Conservation (phyloP, 495 filamentous ascomycete species). For the Penicillium antarcticum region DNA sequence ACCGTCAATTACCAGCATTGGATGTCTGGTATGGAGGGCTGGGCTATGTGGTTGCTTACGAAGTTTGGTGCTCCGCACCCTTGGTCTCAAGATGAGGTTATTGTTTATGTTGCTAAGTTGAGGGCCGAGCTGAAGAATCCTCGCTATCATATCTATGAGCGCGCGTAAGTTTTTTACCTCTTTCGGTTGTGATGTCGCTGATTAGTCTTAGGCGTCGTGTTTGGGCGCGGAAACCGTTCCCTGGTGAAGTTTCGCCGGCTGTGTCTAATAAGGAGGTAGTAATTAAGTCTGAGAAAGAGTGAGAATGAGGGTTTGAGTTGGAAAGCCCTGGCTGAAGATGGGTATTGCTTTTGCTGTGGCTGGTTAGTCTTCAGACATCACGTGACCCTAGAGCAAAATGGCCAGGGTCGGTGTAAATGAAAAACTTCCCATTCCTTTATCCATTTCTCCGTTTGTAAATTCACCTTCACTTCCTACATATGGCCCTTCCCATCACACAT, state of each 20-base stretch:
- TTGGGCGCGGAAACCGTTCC: conserved; percentile 13
- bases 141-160: conserved; percentile 15
- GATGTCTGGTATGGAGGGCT: conserved; percentile 23
- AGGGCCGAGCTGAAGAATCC: conserved; percentile 22
- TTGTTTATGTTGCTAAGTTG: conserved; percentile 19
- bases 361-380: no score
- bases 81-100: conserved; percentile 23
- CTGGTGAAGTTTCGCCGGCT: conserved; percentile 66
- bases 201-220: conserved; percentile 3
- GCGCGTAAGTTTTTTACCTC: conserved; percentile 3
- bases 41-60: conserved; percentile 25
- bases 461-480: no score
- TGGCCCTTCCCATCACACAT: no score
- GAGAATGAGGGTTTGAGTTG: no score
- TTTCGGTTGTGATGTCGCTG: neutral
- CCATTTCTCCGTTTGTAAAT: no score
- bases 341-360: no score
- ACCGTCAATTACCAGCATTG: conserved; percentile 18
- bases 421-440: no score
- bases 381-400: no score
- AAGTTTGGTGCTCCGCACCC: conserved; percentile 19
- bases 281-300: neutral
- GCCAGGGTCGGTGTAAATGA: no score
- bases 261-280: neutral
- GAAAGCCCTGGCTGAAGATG: no score